phyloP scores from a whole-genome alignment of 1,139 yeast genomes.

The Taphrina sp. region DNA sequence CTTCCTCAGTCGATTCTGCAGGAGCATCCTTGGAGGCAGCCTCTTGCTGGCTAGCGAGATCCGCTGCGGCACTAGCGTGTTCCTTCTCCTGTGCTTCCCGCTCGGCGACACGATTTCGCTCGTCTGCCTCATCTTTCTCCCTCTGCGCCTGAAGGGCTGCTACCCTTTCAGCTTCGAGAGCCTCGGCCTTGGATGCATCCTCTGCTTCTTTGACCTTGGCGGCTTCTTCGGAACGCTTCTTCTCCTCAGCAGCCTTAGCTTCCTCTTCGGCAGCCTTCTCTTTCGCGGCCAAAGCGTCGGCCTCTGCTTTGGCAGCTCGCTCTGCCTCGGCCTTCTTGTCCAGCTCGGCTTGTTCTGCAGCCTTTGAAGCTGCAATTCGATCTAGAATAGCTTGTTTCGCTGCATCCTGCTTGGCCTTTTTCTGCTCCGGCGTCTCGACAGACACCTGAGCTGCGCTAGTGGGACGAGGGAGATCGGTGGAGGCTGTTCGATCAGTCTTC shows the following conservation, averaged over 20 bases:
- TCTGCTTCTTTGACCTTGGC: slow-evolving; percentile 22
- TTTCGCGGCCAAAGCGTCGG: slow-evolving; percentile 38
- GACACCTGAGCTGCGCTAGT: background rate
- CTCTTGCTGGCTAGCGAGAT: no score
- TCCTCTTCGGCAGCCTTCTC: slow-evolving; percentile 37
- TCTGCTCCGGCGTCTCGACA: slow-evolving; percentile 23
- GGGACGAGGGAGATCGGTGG: slow-evolving; percentile 5
- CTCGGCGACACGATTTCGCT: slow-evolving; percentile 34
- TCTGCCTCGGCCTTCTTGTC: slow-evolving; percentile 18
- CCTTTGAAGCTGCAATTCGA: slow-evolving; percentile 17
- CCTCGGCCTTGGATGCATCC: slow-evolving; percentile 29
- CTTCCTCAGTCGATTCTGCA: slow-evolving; percentile 25
- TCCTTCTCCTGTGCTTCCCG: slow-evolving; percentile 26
- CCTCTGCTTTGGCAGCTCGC: slow-evolving; percentile 34
- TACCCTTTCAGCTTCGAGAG: slow-evolving; percentile 20
- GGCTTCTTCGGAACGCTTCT: slow-evolving; percentile 8
- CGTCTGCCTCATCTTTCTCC: slow-evolving; percentile 1
- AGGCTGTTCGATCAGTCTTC: slow-evolving; percentile 9
- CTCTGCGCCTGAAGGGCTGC: slow-evolving; percentile 23
- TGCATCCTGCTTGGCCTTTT: slow-evolving; percentile 27
- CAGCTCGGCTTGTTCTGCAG: slow-evolving; percentile 9
- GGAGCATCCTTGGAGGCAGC: slow-evolving; percentile 35
- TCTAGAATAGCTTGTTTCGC: slow-evolving; percentile 20
- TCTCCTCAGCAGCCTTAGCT: slow-evolving; percentile 29
- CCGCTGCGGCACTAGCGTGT: slow-evolving; percentile 34